Conservation (phyloP, 1,284 basidiomycete species). For the Lignosus rhinocerotis region DNA sequence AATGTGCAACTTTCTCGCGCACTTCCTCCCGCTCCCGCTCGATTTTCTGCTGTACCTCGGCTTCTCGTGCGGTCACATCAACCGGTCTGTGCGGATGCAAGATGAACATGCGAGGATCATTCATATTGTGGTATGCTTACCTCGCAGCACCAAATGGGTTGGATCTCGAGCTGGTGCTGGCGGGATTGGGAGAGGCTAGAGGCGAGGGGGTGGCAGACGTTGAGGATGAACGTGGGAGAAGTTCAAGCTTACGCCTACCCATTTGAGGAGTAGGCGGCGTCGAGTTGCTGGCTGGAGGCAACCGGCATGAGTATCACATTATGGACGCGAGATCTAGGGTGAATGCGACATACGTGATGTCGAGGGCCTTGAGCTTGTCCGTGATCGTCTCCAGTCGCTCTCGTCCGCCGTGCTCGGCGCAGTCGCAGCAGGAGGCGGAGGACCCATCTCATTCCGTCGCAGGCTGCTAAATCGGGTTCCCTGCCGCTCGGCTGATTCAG, state of each 20-base stretch:
- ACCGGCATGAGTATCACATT: background rate
- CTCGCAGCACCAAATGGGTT: slow-evolving; percentile 90
- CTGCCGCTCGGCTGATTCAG: slow-evolving; percentile 36
- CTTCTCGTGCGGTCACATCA: slow-evolving; percentile 78
- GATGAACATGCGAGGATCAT: background rate
- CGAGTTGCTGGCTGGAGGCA: slow-evolving; percentile 58
- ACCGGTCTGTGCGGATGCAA: slow-evolving; percentile 62
- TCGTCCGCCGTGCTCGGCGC: slow-evolving; percentile 40
- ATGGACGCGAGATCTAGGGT: background rate
- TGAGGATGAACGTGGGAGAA: slow-evolving; percentile 70
- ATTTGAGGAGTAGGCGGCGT: slow-evolving; percentile 81
- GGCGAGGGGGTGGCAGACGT: slow-evolving; percentile 67
- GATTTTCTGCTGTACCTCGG: slow-evolving; percentile 68
- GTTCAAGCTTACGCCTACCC: slow-evolving; percentile 76
- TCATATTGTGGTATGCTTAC: slow-evolving; percentile 39
- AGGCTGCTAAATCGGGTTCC: slow-evolving; percentile 52
- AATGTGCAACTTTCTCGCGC: slow-evolving; percentile 34
- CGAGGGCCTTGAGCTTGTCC: slow-evolving; percentile 45
- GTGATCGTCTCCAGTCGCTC: slow-evolving; percentile 59
- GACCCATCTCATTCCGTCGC: slow-evolving; percentile 53
- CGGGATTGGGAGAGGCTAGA: slow-evolving; percentile 72
- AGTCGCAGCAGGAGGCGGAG: slow-evolving; percentile 41
- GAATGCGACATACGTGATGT: slow-evolving; percentile 57
- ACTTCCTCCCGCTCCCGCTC: slow-evolving; percentile 61
- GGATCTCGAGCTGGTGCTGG: slow-evolving; percentile 44